A percentile compares a stretch with the other conserved stretches of the same genome.
phyloP scores from a whole-genome alignment of 1,284 basidiomycete genomes.

The Singerocomus rubriflavus region DNA sequence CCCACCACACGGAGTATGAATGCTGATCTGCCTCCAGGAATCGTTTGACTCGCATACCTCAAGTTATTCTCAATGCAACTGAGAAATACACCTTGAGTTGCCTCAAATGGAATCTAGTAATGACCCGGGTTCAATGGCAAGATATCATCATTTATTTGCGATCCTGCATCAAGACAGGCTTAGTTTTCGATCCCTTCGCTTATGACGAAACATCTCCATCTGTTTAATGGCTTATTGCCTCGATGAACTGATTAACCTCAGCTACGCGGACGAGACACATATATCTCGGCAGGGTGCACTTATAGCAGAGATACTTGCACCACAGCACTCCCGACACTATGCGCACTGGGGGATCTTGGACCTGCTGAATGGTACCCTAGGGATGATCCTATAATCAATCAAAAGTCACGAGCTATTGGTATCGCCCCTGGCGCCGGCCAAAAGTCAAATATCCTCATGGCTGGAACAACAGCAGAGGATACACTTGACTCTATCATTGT shows the following conservation, averaged over 20 bases:
- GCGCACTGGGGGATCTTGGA: slow-evolving; percentile 13
- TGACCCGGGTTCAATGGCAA: slow-evolving; percentile 28
- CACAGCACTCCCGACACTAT: slow-evolving; percentile 16
- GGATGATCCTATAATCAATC: slow-evolving; percentile 33
- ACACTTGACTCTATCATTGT: slow-evolving; percentile 31
- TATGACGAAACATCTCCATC: slow-evolving; percentile 19
- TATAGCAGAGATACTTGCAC: slow-evolving; percentile 11
- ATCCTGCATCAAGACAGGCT: slow-evolving; percentile 30
- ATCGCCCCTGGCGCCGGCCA: slow-evolving; percentile 30
- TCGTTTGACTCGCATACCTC: slow-evolving; percentile 29
- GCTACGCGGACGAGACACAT: not conserved
- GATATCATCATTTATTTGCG: slow-evolving; percentile 25
- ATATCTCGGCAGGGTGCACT: not conserved
- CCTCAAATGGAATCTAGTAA: slow-evolving; percentile 30
- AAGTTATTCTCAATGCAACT: slow-evolving; percentile 28
- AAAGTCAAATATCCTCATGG: not conserved
- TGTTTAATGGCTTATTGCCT: slow-evolving; percentile 20
- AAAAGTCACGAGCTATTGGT: slow-evolving; percentile 27
- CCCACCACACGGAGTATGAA: not conserved
- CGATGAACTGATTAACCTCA: slow-evolving; percentile 23
- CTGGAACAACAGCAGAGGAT: slow-evolving; percentile 28
- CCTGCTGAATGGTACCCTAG: slow-evolving; percentile 31
- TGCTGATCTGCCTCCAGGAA: slow-evolving; percentile 25
- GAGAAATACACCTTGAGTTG: slow-evolving; percentile 30
- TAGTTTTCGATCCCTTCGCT: slow-evolving; percentile 28